These are phyloP conservation scores for Terana coerulea DNA, from an alignment of 768 basidiomycete genomes.

Conservation along the genomic window DNA sequence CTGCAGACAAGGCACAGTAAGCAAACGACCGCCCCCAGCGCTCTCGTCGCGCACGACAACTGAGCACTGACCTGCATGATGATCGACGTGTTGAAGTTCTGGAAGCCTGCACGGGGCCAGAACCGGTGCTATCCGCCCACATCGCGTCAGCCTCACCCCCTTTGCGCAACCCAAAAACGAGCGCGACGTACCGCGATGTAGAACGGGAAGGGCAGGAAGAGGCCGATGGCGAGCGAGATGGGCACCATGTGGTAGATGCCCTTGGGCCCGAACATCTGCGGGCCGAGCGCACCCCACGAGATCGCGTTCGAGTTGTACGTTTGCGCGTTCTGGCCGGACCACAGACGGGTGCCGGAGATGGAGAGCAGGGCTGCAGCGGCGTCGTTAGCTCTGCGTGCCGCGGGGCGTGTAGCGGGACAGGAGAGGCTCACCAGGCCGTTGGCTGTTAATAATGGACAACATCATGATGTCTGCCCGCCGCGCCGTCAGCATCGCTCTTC, in stretches of 20 bases:
- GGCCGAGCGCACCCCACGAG: conserved; percentile 52
- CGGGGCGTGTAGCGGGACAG: not conserved
- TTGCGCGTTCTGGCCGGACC: conserved; percentile 49
- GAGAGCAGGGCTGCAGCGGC: conserved; percentile 45
- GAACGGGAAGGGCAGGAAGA: conserved; percentile 54
- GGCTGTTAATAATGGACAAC: conserved; percentile 26
- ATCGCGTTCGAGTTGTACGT: conserved; percentile 46
- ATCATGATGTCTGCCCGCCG: conserved; percentile 24
- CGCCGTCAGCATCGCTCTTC: not conserved
- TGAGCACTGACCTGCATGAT: too few relatives aligned
- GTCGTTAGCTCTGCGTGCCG: not conserved
- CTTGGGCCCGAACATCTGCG: conserved; percentile 16
- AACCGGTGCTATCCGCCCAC: conserved; percentile 29
- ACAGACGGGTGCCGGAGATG: conserved; percentile 51
- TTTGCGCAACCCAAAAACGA: not conserved
- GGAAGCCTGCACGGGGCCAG: conserved; percentile 44
- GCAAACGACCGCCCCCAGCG: too few relatives aligned
- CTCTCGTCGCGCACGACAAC: too few relatives aligned
- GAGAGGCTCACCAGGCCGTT: conserved; percentile 18
- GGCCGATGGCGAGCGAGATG: conserved; percentile 46
- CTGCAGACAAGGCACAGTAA: too few relatives aligned
- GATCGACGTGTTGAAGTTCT: conserved; percentile 49
- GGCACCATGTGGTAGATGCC: conserved; percentile 15
- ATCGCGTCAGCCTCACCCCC: not conserved
- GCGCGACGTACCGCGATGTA: conserved; percentile 33